Conservation (phyloP, 2,329 filamentous ascomycete genomes). For the Verticillium dahliae region DNA sequence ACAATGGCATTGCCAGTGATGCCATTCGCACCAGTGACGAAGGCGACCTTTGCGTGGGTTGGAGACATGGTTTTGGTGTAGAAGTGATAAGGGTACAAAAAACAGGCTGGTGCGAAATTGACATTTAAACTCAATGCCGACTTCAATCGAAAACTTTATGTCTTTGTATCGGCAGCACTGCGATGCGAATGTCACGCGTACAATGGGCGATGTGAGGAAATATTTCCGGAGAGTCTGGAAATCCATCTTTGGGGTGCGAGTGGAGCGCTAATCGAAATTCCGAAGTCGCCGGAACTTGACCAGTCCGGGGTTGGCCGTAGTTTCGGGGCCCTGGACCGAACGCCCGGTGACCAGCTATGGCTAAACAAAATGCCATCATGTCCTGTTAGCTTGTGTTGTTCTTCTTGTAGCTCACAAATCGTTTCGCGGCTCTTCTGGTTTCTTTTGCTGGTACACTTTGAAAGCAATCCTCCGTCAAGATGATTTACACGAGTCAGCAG, state of each 20-base stretch:
- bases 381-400: not conserved
- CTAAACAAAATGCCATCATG: not conserved
- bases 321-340: not conserved
- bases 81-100: not conserved
- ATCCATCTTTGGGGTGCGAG: not conserved
- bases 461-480: not conserved
- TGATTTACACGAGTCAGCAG: constrained; percentile 4
- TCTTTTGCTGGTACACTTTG: not conserved
- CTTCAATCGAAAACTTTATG: not conserved
- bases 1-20: constrained; percentile 25
- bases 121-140: not conserved
- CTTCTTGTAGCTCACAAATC: too few species aligned
- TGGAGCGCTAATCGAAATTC: not conserved
- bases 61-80: not conserved
- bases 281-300: not conserved
- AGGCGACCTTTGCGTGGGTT: constrained; percentile 9
- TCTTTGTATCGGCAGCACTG: not conserved
- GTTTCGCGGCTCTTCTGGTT: not conserved
- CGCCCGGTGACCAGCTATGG: not conserved
- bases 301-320: not conserved
- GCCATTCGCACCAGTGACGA: constrained; percentile 17
- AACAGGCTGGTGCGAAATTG: constrained; percentile 1
- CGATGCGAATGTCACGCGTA: not conserved
- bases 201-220: not conserved
- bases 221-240: not conserved